A percentile compares a stretch with the other conserved stretches of the same genome.
Conservation (phyloP, 352 stramenopile genomes). For the Phytopythium mirpurense region DNA sequence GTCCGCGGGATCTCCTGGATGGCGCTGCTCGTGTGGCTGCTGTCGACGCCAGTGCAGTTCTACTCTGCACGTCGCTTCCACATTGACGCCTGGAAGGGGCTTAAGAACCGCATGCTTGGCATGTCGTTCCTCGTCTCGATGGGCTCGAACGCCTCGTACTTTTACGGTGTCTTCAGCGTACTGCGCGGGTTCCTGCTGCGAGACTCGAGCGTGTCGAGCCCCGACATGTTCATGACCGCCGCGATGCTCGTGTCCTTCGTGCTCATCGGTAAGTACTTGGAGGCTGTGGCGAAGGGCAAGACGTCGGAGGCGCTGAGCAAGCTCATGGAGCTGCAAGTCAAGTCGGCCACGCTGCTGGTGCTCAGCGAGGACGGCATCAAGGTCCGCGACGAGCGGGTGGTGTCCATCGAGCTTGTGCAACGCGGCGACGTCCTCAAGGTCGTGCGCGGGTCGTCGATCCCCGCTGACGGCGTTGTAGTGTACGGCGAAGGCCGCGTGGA, state of each 20-base stretch:
- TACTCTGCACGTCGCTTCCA: constrained; percentile 93
- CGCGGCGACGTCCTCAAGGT: constrained; percentile 92
- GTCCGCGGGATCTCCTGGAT: constrained; percentile 73
- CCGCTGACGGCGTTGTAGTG: constrained; percentile 91
- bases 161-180: constrained; percentile 92
- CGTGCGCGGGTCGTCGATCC: constrained; percentile 88
- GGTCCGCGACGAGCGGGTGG: constrained; percentile 64
- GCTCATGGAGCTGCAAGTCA: constrained; percentile 94
- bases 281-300: constrained; percentile 90
- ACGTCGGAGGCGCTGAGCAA: constrained; percentile 95
- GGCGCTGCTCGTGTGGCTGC: constrained; percentile 59
- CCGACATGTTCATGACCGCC: constrained; percentile 97
- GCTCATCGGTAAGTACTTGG: constrained; percentile 97
- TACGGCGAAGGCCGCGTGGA: constrained; percentile 89
- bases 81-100: constrained; percentile 88
- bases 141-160: constrained; percentile 95
- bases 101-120: constrained; percentile 87
- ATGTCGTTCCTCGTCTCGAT: constrained; percentile 98
- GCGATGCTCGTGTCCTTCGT: constrained; percentile 98
- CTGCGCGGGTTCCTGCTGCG: constrained; percentile 57
- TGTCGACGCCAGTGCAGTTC: constrained; percentile 96
- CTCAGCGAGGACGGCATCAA: constrained; percentile 50
- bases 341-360: constrained; percentile 92
- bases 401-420: constrained; percentile 88
- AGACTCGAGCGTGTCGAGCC: constrained; percentile 59